These are phyloP conservation scores for Komagataella ulmi DNA, from an alignment of 805 yeast species.

Conservation along the genomic window DNA sequence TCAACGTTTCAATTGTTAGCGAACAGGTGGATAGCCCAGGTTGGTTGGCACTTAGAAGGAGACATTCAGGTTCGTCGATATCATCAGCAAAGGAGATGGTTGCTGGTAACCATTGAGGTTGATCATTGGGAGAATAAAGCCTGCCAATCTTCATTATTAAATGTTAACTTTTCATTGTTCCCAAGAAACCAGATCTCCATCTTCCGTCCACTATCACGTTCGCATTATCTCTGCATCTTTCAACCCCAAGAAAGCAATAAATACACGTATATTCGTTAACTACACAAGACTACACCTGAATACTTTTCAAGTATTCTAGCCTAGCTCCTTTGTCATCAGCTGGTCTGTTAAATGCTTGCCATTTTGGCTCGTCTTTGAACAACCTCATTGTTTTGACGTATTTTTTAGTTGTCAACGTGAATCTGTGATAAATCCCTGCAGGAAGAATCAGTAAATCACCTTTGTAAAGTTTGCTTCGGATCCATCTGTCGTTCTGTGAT, in stretches of 20 bases:
- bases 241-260: background rate
- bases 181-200: too few relatives aligned
- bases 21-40: background rate
- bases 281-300: conserved; percentile 3
- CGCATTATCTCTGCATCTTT: background rate
- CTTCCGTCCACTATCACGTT: background rate
- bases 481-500: conserved; percentile 52
- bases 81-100: too few relatives aligned
- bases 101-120: too few relatives aligned
- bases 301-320: conserved; percentile 25
- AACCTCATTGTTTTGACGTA: conserved; percentile 68
- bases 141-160: too few relatives aligned
- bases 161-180: too few relatives aligned
- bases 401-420: conserved; percentile 55
- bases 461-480: conserved; percentile 49
- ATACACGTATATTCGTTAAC: background rate
- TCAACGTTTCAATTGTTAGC: background rate
- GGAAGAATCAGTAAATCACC: conserved; percentile 71
- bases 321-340: conserved; percentile 34
- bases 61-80: too few relatives aligned
- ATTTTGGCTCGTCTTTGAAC: conserved; percentile 91
- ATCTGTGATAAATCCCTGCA: conserved; percentile 89
- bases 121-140: too few relatives aligned
- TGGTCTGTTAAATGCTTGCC: conserved; percentile 79
- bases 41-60: too few relatives aligned